These are phyloP conservation scores for Debaryomyces castellii DNA, from an alignment of 805 yeast genomes.

Conservation along the genomic window DNA sequence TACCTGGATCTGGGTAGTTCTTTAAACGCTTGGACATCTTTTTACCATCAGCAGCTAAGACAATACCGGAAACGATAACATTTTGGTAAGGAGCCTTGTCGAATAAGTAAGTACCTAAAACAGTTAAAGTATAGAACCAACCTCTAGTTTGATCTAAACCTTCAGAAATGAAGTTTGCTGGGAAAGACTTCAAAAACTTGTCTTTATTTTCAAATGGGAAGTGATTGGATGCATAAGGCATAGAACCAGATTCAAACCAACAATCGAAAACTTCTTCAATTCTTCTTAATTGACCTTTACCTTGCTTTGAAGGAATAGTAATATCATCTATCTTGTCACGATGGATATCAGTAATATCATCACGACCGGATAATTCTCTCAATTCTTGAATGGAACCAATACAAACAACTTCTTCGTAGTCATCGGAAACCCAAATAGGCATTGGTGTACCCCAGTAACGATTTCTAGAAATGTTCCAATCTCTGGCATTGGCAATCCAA, in stretches of 20 bases:
- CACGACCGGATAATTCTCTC: slow-evolving; percentile 77
- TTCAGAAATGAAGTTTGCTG: slow-evolving; percentile 97
- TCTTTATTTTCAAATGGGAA: slow-evolving; percentile 91
- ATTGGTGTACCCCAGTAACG: slow-evolving; percentile 99
- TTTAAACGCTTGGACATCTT: slow-evolving; percentile 98
- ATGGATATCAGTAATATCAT: slow-evolving; percentile 84
- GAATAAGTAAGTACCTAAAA: slow-evolving; percentile 92
- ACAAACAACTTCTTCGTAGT: slow-evolving; percentile 88
- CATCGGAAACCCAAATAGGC: slow-evolving; percentile 97
- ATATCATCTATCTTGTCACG: slow-evolving; percentile 89
- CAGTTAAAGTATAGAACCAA: slow-evolving; percentile 97
- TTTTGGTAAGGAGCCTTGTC: slow-evolving; percentile 91
- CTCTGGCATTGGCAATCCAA: slow-evolving; percentile 99
- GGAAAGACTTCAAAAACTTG: slow-evolving; percentile 71
- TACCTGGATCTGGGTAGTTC: slow-evolving; percentile 94
- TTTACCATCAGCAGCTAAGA: slow-evolving; percentile 96
- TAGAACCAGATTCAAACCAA: slow-evolving; percentile 99
- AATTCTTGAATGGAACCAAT: slow-evolving; percentile 89
- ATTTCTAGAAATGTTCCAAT: slow-evolving; percentile 98
- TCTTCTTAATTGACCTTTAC: slow-evolving; percentile 85
- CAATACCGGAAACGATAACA: slow-evolving; percentile 95
- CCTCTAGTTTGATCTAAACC: slow-evolving; percentile 99
- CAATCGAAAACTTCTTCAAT: slow-evolving; percentile 98
- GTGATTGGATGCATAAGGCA: slow-evolving; percentile 97
- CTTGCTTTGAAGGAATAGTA: slow-evolving; percentile 88